Percentiles rank a stretch among this genome's conserved stretches.
These are phyloP conservation scores for Erythrophleum fordii DNA, from an alignment of 306 rosid species.

Conservation along the genomic window DNA sequence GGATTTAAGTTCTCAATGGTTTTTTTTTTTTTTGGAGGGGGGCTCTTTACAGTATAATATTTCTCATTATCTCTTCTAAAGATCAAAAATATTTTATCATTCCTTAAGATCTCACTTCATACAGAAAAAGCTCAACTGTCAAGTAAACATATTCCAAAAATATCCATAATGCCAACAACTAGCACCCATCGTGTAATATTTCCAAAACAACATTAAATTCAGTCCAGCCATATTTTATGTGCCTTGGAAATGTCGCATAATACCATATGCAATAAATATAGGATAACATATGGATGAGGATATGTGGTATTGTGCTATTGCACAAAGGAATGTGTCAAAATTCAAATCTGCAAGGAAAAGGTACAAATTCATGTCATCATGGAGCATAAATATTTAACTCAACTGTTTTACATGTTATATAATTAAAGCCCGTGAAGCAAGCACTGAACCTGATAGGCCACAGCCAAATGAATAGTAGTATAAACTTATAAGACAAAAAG, in stretches of 20 bases:
- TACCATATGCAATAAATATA: not conserved
- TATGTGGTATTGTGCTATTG: not conserved
- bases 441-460: constrained; percentile 14
- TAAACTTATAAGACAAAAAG: constrained; percentile 1
- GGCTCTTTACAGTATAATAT: not conserved
- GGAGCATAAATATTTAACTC: constrained; percentile 7
- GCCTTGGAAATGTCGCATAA: not conserved
- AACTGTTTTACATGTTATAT: not conserved
- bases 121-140: not conserved
- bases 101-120: not conserved
- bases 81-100: not conserved
- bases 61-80: not conserved
- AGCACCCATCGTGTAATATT: not conserved
- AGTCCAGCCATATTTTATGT: not conserved
- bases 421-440: constrained; percentile 13
- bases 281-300: not conserved
- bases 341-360: constrained; percentile 1
- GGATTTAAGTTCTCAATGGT: not conserved
- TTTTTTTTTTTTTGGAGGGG: not conserved
- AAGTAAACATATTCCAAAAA: constrained; percentile 5
- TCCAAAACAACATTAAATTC: not conserved
- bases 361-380: not conserved
- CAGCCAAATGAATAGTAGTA: constrained; percentile 30
- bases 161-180: not conserved
- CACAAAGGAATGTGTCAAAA: not conserved